Evolutionary conservation across 306 rosid species (phyloP).

Genomic region (Prunus persica): DNA sequence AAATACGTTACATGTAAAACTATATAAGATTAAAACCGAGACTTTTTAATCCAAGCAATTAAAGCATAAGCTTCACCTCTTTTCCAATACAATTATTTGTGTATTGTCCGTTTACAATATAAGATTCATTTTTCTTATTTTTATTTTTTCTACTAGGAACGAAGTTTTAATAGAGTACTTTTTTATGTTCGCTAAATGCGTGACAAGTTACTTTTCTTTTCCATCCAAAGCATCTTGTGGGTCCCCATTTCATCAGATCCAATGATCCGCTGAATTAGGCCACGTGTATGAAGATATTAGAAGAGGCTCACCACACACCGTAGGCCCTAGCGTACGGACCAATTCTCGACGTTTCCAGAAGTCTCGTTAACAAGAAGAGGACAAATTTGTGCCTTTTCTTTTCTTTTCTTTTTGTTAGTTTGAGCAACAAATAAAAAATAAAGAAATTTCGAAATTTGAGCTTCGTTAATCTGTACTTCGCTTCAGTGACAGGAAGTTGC

Average conservation of each 20-base stretch:
- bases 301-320: background rate
- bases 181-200: no score
- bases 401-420: background rate
- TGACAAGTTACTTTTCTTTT: no score
- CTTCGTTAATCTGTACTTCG: background rate
- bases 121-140: no score
- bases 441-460: background rate
- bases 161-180: no score
- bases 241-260: background rate
- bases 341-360: constrained; percentile 27
- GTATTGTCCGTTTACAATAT: no score
- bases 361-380: background rate
- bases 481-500: background rate
- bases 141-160: no score
- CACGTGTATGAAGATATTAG: constrained; percentile 9
- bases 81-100: no score
- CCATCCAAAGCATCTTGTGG: background rate
- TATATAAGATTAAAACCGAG: no score
- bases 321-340: background rate
- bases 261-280: background rate
- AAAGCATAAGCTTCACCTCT: no score
- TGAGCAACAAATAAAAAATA: background rate
- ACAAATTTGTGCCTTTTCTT: background rate
- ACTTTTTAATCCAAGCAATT: no score
- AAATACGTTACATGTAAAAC: no score